Conservation (phyloP, 2,329 filamentous ascomycete species). For the Lachnellula willkommii region DNA sequence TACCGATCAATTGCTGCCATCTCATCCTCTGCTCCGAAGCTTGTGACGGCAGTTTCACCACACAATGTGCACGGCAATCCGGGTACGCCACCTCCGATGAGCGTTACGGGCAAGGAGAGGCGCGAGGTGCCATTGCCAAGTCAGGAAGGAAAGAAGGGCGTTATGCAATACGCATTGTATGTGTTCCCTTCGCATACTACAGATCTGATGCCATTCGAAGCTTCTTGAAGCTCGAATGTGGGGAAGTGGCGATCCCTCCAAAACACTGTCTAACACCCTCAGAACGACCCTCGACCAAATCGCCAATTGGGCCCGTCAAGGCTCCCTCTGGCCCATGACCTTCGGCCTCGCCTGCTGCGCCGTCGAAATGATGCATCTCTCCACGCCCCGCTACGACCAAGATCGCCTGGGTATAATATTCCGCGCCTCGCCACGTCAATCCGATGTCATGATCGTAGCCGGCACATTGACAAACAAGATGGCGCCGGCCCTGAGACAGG, state of each 20-base stretch:
- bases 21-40: conserved; percentile 59
- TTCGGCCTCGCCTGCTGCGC: conserved; percentile 87
- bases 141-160: conserved; percentile 73
- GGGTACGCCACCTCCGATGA: conserved; percentile 47
- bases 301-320: conserved; percentile 78
- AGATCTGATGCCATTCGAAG: not conserved
- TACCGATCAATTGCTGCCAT: conserved; percentile 60
- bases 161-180: conserved; percentile 81
- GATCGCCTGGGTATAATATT: conserved; percentile 87
- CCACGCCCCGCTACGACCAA: conserved; percentile 82
- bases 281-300: conserved; percentile 75
- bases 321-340: conserved; percentile 82
- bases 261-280: conserved; percentile 9
- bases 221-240: not conserved
- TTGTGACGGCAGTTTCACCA: conserved; percentile 53
- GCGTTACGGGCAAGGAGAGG: conserved; percentile 44
- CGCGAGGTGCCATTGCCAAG: conserved; percentile 72
- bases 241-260: not conserved
- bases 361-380: conserved; percentile 89
- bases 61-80: conserved; percentile 49
- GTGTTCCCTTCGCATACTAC: conserved; percentile 33
- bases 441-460: conserved; percentile 90
- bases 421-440: conserved; percentile 79
- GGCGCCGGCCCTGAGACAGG: conserved; percentile 82
- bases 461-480: conserved; percentile 95